These are phyloP conservation scores for Citrullus colocynthis DNA, from an alignment of 306 rosid genomes.

Conservation along the genomic window DNA sequence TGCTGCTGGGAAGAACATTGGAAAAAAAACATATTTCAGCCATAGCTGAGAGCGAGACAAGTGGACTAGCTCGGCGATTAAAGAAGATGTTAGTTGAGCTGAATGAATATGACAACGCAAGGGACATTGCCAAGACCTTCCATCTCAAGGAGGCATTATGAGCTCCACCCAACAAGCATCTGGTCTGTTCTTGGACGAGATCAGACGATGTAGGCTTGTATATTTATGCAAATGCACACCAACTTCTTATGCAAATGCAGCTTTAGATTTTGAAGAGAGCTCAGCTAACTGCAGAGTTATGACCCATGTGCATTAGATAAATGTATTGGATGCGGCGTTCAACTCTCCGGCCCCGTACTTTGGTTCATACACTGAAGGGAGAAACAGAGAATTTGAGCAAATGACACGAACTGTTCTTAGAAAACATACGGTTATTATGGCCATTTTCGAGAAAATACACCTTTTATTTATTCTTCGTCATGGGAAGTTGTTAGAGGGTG, in stretches of 20 bases:
- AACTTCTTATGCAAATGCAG: background rate
- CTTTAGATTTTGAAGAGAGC: background rate
- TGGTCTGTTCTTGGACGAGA: background rate
- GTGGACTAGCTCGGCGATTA: constrained; percentile 67
- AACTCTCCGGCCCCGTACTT: background rate
- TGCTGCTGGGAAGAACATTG: constrained; percentile 49
- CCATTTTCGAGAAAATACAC: background rate
- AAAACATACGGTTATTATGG: background rate
- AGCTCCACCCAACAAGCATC: constrained; percentile 1
- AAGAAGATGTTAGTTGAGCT: constrained; percentile 89
- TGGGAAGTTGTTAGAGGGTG: background rate
- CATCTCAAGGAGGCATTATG: constrained; percentile 82
- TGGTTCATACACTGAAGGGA: background rate
- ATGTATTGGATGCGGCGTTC: background rate
- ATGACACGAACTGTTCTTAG: background rate
- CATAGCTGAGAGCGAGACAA: constrained; percentile 37
- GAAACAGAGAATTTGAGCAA: background rate
- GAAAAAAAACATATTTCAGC: constrained; percentile 51
- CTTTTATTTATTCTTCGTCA: background rate
- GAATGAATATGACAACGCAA: constrained; percentile 73
- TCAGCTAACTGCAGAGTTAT: background rate
- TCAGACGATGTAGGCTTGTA: background rate
- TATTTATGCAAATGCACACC: background rate
- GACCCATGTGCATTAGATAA: background rate
- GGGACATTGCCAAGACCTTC: constrained; percentile 63